Base-by-base conservation (phyloP, 1,139 yeast species). In the Protomyces arabidopsidicola region DNA sequence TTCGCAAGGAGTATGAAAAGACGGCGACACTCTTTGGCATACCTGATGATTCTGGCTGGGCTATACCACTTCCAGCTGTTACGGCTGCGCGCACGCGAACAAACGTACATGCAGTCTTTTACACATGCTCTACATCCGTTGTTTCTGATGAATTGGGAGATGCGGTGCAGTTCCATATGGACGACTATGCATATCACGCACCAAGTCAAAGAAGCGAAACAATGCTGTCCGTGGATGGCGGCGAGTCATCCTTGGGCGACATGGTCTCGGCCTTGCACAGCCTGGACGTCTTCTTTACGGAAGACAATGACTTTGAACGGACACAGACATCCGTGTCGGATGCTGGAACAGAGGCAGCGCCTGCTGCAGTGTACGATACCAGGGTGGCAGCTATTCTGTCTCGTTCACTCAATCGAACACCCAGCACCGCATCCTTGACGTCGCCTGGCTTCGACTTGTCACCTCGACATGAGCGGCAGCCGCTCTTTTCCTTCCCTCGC, bases 1-100 rank as follows among this genome's bases (percentile, higher is more conserved):
- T 87, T 71, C 83, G 87, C 70, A 88, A 87, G 68, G 95, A 89
- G 69, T 88, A 87, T 71, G 97, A 88, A 69, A 85, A 84, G 69
- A 86, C 95, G 1, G 93, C 95, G 0, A 90, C 97, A 0, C 77
- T 93, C 64, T 95, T 90, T 78, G 98, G 98, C 16, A 86, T 91
- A 24, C 98, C 98, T 0, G 97, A 90, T 66, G 96, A 89, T n/a
- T 85, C 86, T 72, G 99, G 99, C 0, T 95, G 99, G 99, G 86
- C 97, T 0, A 85, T 95, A 57, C 96, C 98, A 1, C 87, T 88
- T 93, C 97, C 98, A 0, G 88, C 91, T 0, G 84, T 88, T 42
- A 86, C 95, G 0, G 90, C 97, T 0, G 87, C 95, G 0, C 83
- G 87, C 12, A 89, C 98, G 0, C 79, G 98, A 68, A 89, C 88